A percentile compares a stretch with the other conserved stretches of the same genome.
These are phyloP conservation scores for Phaseolus coccineus DNA, from an alignment of 331 rosid species.

Conservation along the genomic window DNA sequence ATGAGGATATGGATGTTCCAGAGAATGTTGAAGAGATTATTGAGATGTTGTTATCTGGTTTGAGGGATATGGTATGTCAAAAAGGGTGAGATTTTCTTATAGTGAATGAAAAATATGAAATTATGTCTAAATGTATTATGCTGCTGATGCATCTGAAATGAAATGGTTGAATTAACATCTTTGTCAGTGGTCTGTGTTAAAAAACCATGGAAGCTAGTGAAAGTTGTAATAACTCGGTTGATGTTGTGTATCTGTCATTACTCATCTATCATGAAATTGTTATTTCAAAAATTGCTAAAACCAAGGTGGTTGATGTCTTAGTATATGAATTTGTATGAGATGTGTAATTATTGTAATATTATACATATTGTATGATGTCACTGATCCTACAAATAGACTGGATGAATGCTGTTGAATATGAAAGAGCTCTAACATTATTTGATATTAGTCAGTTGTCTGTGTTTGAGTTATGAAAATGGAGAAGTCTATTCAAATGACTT, in stretches of 20 bases:
- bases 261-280: neutral
- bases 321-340: conserved; percentile 13
- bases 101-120: conserved; percentile 38
- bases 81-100: conserved; percentile 53
- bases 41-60: conserved; percentile 88
- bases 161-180: conserved; percentile 37
- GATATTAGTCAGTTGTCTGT: conserved; percentile 15
- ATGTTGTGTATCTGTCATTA: too few relatives aligned
- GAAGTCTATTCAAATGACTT: conserved; percentile 4
- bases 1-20: conserved; percentile 94
- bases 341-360: conserved; percentile 1
- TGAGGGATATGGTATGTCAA: conserved; percentile 90
- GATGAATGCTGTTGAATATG: conserved; percentile 15
- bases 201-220: too few relatives aligned
- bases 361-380: neutral
- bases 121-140: conserved; percentile 27
- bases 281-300: conserved; percentile 15
- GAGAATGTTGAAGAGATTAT: conserved; percentile 94
- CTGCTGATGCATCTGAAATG: conserved; percentile 36
- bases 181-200: too few relatives aligned
- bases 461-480: conserved; percentile 17
- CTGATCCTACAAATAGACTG: conserved; percentile 24
- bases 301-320: conserved; percentile 16
- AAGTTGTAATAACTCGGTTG: too few relatives aligned
- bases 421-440: conserved; percentile 19